Evolutionary conservation across 2,329 filamentous ascomycete genomes (phyloP).

Genomic region (Colletotrichum abscissum): DNA sequence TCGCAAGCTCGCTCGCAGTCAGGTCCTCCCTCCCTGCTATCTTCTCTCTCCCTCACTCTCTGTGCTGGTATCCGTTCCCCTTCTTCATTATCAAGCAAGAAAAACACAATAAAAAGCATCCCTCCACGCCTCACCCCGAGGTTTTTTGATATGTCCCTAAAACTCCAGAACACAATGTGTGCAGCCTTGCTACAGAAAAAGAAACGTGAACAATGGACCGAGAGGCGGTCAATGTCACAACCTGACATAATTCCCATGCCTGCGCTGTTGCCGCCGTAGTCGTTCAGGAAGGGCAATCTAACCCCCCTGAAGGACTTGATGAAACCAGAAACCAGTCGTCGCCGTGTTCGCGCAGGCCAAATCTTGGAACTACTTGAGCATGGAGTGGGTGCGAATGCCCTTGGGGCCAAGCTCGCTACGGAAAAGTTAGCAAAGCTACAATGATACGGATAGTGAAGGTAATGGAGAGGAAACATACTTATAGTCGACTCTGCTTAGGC

Average conservation of each 20-base stretch:
- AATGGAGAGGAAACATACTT: constrained; percentile 58
- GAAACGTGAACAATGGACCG: neutral
- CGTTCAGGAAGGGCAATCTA: neutral
- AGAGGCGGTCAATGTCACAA: neutral
- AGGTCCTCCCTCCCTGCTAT: neutral
- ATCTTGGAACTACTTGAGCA: constrained; percentile 55
- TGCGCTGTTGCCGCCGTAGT: neutral
- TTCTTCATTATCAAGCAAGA: constrained; percentile 17
- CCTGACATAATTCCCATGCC: neutral
- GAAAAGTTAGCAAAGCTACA: constrained; percentile 22
- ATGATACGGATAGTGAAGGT: neutral
- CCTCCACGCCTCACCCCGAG: constrained; percentile 26
- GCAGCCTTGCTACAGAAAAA: neutral
- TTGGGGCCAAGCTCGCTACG: constrained; percentile 65
- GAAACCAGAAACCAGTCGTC: neutral
- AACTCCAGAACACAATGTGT: constrained; percentile 27
- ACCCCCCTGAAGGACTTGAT: neutral
- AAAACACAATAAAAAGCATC: neutral
- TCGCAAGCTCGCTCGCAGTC: neutral
- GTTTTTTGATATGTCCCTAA: constrained; percentile 33
- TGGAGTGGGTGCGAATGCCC: constrained; percentile 63
- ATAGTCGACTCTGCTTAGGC: constrained; percentile 68
- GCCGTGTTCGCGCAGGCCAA: neutral
- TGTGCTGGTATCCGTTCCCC: neutral
- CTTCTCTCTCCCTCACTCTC: neutral